A percentile compares a stretch with the other conserved stretches of the same genome.
Evolutionary conservation across 768 basidiomycete species (phyloP).

Genomic region (Panaeolus papilionaceus): DNA sequence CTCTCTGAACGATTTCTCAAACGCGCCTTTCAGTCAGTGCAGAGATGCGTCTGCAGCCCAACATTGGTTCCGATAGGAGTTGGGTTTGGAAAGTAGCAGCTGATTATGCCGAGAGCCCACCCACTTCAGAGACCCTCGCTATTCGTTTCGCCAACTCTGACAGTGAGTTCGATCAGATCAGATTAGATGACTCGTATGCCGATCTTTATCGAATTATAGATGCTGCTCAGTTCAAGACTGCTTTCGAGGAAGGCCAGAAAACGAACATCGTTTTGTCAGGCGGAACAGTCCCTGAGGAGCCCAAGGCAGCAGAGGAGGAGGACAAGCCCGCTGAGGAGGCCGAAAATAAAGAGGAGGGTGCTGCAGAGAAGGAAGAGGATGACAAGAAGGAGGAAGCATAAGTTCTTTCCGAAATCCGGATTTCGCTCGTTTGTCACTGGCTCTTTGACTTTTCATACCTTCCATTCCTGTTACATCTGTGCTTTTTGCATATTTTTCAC

Average conservation of each 20-base stretch:
- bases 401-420: conserved; percentile 9
- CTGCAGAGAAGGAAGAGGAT: conserved; percentile 37
- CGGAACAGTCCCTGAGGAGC: conserved; percentile 25
- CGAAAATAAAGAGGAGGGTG: conserved; percentile 34
- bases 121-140: conserved; percentile 94
- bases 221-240: conserved; percentile 87
- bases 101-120: conserved; percentile 90
- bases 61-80: conserved; percentile 97
- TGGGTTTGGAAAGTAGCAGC: conserved; percentile 99
- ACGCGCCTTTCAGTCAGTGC: conserved; percentile 61
- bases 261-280: conserved; percentile 57
- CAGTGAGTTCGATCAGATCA: conserved; percentile 58
- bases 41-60: conserved; percentile 96
- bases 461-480: background rate
- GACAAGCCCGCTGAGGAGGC: conserved; percentile 30
- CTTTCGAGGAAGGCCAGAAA: conserved; percentile 86
- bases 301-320: conserved; percentile 38
- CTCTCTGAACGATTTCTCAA: conserved; percentile 4
- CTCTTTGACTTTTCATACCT: conserved; percentile 1
- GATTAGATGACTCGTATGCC: conserved; percentile 10
- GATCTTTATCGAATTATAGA: conserved; percentile 47
- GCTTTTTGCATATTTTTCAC: conserved; percentile 9
- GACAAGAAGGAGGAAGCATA: conserved; percentile 35
- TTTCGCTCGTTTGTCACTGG: background rate
- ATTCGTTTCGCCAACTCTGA: conserved; percentile 98